A percentile compares a stretch with the other conserved stretches of the same genome.
Conservation (phyloP, 805 yeast species). For the Kodamaea neixiangensis region DNA sequence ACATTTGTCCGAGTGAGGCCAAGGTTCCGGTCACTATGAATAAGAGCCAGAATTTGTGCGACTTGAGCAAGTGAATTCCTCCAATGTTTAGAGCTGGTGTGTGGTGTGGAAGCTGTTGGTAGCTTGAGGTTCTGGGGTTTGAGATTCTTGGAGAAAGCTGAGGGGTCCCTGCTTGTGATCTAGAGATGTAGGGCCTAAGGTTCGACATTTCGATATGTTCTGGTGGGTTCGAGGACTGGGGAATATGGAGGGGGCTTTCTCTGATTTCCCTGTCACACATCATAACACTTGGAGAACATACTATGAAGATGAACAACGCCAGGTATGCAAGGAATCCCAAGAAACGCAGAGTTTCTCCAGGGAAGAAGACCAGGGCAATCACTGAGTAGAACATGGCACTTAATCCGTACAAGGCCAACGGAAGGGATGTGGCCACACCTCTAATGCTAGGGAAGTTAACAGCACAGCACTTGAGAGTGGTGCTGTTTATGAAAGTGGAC, state of each 20-base stretch:
- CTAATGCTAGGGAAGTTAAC: conserved; percentile 63
- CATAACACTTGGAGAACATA: conserved; percentile 51
- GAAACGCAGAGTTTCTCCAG: conserved; percentile 60
- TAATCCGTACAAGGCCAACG: conserved; percentile 73
- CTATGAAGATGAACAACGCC: conserved; percentile 39
- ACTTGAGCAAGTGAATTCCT: conserved; percentile 22
- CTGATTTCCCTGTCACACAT: conserved; percentile 38
- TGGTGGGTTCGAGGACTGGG: neutral
- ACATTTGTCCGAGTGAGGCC: conserved; percentile 49
- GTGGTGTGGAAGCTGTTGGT: conserved; percentile 2
- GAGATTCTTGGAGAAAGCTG: conserved; percentile 10
- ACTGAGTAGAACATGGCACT: conserved; percentile 70
- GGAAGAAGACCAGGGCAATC: conserved; percentile 51
- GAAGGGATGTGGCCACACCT: conserved; percentile 76
- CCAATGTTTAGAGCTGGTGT: conserved; percentile 6
- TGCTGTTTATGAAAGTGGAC: conserved; percentile 63
- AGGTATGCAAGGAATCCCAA: conserved; percentile 48
- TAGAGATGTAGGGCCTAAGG: conserved; percentile 8
- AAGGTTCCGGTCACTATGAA: conserved; percentile 39
- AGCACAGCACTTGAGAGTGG: conserved; percentile 74
- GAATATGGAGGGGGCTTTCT: neutral
- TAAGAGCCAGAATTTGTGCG: conserved; percentile 39
- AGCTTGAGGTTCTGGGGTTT: conserved; percentile 8
- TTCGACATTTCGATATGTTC: conserved; percentile 12
- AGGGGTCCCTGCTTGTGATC: conserved; percentile 10